Percentiles rank a stretch among this genome's conserved stretches.
Conservation (phyloP, 2,329 filamentous ascomycete genomes). For the Nectriaceae sp. region DNA sequence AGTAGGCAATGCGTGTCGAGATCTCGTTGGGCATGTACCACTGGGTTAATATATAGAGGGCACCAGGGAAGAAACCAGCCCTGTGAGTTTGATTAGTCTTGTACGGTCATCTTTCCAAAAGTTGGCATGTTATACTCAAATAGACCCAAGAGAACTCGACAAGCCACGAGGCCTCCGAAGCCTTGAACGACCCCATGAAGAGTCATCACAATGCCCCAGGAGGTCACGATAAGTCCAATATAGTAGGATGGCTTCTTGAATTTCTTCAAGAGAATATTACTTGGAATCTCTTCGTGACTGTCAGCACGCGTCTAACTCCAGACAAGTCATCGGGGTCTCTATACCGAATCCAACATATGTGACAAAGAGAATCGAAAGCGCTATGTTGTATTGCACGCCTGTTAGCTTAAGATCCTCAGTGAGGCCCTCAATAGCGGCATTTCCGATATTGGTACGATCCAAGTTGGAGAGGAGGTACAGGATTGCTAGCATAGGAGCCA, state of each 20-base stretch:
- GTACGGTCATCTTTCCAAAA: too few relatives aligned
- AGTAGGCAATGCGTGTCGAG: conserved; percentile 26
- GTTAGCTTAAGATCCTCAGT: conserved; percentile 22
- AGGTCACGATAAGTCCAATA: conserved; percentile 63
- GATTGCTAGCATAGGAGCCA: conserved; percentile 53
- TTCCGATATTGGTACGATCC: conserved; percentile 54
- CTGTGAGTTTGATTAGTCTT: neutral
- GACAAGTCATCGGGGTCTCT: neutral
- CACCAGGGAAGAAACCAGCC: conserved; percentile 33
- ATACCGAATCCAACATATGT: neutral
- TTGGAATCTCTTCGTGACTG: conserved; percentile 49
- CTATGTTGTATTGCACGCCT: neutral
- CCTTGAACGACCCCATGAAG: conserved; percentile 28
- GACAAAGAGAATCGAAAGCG: neutral
- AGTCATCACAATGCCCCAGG: conserved; percentile 37
- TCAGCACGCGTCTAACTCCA: neutral
- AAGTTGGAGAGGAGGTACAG: conserved; percentile 60
- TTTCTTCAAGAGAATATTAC: conserved; percentile 66
- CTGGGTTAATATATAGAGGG: conserved; percentile 28
- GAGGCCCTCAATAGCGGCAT: conserved; percentile 51
- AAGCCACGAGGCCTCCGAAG: conserved; percentile 28
- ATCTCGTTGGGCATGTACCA: conserved; percentile 35
- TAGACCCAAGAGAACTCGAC: conserved; percentile 30
- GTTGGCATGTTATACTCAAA: conserved; percentile 33
- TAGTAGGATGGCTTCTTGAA: conserved; percentile 62